Base-by-base conservation (phyloP, 495 filamentous ascomycete species). In the Aspergillus kassunensis region DNA sequence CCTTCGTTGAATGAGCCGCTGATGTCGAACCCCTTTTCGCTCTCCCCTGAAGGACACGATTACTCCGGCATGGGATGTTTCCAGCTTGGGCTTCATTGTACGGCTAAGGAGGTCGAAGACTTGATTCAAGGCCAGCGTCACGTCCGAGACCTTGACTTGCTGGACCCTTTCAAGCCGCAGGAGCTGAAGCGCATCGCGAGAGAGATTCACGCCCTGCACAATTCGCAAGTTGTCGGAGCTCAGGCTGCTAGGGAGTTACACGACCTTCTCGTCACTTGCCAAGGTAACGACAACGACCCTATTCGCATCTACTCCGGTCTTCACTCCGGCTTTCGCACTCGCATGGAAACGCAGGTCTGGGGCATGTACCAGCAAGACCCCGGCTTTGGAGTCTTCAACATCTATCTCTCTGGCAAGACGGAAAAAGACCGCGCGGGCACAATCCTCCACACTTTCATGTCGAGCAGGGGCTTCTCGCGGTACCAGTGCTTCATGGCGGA, bases 401-500 rank as follows among this genome's bases (percentile, higher is more conserved):
- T 57, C 42, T 57, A 57, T 12, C 36, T 57, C 19, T 53, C 49
- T 1, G 37, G 37, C 6, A 57, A 57, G 36, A 49, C 44, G 8
- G 49, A 53, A 15, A 46, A 46, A 18, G 44, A 57, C 8, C 55
- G 55, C 16, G 41, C 49, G 13, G 37, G 49, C 6, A 18, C 55
- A 7, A 23, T 57, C 8, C 37, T 57, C 7, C 75, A 78, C 51
- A 73, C 75, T 1, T 75, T 70, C 55, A 55, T 79, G 25, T 72
- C 72, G n/a, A 68, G 61, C 36, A 50, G 59, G 23, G 54, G 56
- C 7, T 71, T 65, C 53, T 49, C 57, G 1, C 62, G 76, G n/a
- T 64, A 64, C 36, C 62, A 77, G 37, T 76, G 74, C 53, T 69
- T 75, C 44, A 58, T 68, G 44, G 62, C 67, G 1, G 76, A 79